Base-by-base conservation (phyloP, 768 basidiomycete species). In the Phylloporus sp. region DNA sequence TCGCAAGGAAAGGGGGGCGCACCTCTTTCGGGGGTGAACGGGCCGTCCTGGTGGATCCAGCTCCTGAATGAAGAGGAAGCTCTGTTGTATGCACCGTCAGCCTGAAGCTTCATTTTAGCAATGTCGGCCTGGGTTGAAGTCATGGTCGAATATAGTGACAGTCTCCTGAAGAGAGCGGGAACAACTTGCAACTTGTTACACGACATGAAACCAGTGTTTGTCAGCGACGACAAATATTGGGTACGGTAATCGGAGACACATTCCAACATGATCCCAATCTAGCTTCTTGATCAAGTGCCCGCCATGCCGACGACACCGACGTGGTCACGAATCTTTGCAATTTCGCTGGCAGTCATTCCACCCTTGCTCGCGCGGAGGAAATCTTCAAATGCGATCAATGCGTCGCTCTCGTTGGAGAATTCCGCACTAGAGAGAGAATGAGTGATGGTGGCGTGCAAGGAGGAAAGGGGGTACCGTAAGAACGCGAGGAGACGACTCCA, bases 281-380 rank as follows among this genome's bases (percentile, higher is more conserved):
- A 24, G 14, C 22, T 13, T 10, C 15, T n/a, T n/a, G n/a, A n/a
- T 44, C 62, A 90, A 43, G 78, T 82, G 11, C 91, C 91, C 18
- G 82, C 87, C 91, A 94, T 93, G 23, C 92, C 93, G 33, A 81
- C 75, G 21, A 95, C 77, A 5, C 92, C 92, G 15, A 92, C 86
- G 18, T 75, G 73, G 63, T 97, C 95, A 38, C 95, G 78, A 57
- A 97, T 92, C 72, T 80, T 88, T 13, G 95, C 95, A 46, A 96
- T 90, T 62, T 97, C 90, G 50, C 75, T 82, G 0, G 90, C 82
- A 15, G 81, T 87, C 58, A 99, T 74, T 22, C 76, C 77, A 7
- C 81, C 84, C 62, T 94, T 94, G 64, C 81, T 83, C 0, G 84
- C 86, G 17, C 80, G 71, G 54, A 98, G 76, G 69, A 91, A 95